Evolutionary conservation across 2,329 filamentous ascomycete species (phyloP).

Genomic region (Monilinia vaccinii-corymbosi): DNA sequence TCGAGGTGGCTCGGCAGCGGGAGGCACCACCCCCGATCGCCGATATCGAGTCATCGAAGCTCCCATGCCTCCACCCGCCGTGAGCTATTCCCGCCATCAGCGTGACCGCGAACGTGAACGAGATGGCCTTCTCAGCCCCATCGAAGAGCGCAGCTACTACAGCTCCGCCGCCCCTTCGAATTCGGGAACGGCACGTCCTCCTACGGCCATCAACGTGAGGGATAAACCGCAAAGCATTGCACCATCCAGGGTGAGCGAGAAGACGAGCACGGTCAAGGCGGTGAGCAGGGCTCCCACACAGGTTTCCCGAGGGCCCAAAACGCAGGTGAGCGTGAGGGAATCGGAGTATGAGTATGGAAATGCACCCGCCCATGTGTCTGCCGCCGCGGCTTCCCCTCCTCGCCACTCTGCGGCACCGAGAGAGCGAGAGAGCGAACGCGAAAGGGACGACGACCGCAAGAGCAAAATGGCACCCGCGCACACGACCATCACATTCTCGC

Average conservation of each 20-base stretch:
- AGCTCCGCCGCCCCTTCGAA: neutral
- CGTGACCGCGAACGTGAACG: constrained; percentile 4
- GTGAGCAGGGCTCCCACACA: neutral
- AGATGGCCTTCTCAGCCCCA: neutral
- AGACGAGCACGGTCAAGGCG: neutral
- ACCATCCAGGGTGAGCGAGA: neutral
- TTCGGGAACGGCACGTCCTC: neutral
- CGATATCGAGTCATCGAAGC: constrained; percentile 7
- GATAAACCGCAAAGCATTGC: neutral
- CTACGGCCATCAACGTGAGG: neutral
- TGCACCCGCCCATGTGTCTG: neutral
- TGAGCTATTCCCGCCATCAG: neutral
- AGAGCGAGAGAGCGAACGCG: too few relatives aligned
- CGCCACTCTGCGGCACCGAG: too few relatives aligned
- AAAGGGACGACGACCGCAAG: neutral
- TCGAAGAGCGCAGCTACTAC: constrained; percentile 5
- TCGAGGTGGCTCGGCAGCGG: neutral
- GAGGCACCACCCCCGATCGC: neutral
- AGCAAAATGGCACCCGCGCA: neutral
- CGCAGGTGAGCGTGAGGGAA: neutral
- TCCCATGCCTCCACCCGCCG: constrained; percentile 4
- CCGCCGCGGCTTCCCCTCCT: neutral
- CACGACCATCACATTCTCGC: constrained; percentile 5
- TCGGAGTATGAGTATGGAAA: constrained; percentile 4
- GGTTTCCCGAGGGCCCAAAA: neutral